phyloP scores from a whole-genome alignment of 1,284 basidiomycete species.

The Leccinum huronense region DNA sequence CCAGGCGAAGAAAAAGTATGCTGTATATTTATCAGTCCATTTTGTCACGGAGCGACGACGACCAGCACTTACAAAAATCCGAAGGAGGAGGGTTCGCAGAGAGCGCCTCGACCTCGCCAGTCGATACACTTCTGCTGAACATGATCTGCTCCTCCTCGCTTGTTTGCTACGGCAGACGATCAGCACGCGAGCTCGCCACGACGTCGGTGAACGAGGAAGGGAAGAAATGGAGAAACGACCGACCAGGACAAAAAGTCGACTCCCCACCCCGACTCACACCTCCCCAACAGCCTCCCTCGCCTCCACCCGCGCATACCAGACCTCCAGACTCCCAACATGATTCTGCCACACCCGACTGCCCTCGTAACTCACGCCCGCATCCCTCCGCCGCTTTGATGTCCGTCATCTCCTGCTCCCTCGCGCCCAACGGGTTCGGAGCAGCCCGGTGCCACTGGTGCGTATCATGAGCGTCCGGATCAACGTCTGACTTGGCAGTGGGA shows the following conservation, averaged over 20 bases:
- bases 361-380: no score
- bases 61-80: constrained; percentile 45
- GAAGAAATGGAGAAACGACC: constrained; percentile 4
- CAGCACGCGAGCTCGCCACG: constrained; percentile 1
- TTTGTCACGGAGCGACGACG: constrained; percentile 9
- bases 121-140: constrained; percentile 39
- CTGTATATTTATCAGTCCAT: constrained; percentile 32
- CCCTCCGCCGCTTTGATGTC: no score
- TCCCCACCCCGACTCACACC: constrained; percentile 50
- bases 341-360: no score
- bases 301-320: constrained; percentile 54
- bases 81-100: constrained; percentile 49
- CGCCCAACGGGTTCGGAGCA: no score
- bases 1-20: constrained; percentile 77
- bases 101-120: constrained; percentile 45
- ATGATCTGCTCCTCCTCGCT: constrained; percentile 46
- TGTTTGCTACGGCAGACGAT: constrained; percentile 48
- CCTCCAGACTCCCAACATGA: no score
- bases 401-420: no score
- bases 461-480: no score
- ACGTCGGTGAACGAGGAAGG: background rate
- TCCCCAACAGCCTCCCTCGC: constrained; percentile 62
- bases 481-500: constrained; percentile 57
- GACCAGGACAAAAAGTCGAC: constrained; percentile 64
- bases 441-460: no score